Evolutionary conservation across 306 rosid genomes (phyloP), one percentile per base, ranked within the genome.

Genomic region (Lupinus albus): DNA sequence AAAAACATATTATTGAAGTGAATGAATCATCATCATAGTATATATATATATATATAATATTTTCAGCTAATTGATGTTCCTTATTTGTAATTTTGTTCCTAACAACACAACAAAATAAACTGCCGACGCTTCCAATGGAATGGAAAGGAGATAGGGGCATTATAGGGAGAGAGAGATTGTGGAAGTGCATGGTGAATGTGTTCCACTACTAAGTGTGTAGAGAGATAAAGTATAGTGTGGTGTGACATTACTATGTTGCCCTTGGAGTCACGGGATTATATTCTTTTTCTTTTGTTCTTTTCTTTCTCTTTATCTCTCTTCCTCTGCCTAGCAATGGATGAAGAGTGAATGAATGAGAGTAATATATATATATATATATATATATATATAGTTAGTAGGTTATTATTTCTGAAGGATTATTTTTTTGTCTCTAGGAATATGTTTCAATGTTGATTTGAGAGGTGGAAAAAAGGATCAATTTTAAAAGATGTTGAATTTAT

Each of bases 41-140:
- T n/a, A n/a, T n/a, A n/a, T n/a, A n/a, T n/a, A n/a, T n/a, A n/a
- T n/a, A n/a, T n/a, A n/a, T n/a, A n/a, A n/a, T n/a, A n/a, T n/a
- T n/a, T n/a, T n/a, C n/a, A n/a, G n/a, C n/a, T n/a, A n/a, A n/a
- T n/a, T n/a, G n/a, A n/a, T 42, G 0, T 61, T 63, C 41, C 38
- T 59, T 55, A 76, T 76, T 77, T 76, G 82, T 73, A 59, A 57
- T 36, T 61, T 79, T 76, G 76, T 65, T 67, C 55, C 60, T 45
- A 47, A 79, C 68, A 76, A 76, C 44, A 52, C 78, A 58, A 80
- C 87, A 79, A 79, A 76, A 76, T 33, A 56, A 25, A 80, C 70
- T 83, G 84, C 84, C 82, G 84, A 79, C 84, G 78, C 57, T n/a
- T n/a, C n/a, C n/a, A n/a, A 68, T 53, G 44, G 7, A 62, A 54